Evolutionary conservation across 805 yeast species (phyloP), one percentile per base, ranked within the genome.

Genomic region (Scheffersomyces lignosus): DNA sequence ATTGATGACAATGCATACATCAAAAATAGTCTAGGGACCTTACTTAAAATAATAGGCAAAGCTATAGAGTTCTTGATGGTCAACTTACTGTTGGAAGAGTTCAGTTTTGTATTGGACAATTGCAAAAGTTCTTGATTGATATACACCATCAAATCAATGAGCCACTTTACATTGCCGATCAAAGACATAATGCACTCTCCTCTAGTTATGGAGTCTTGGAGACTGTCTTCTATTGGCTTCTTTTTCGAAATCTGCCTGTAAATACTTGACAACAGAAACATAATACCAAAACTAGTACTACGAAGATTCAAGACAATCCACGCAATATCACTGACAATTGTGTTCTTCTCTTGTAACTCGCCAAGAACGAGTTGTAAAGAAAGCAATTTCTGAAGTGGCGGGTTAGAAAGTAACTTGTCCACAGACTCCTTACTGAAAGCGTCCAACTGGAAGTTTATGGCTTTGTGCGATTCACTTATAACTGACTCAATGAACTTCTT

Each of bases 161-260:
- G 75, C 96, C 97, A 91, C 49, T 87, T 78, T 6, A 85, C 78
- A 27, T 84, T 77, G 0, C 97, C 97, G n/a, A 87, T 60, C 8
- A 81, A 66, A 13, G 69, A 63, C 29, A 81, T 66, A 3, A 84
- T 70, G 43, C 79, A 70, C 48, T 83, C 89, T 25, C 81, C 82
- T 46, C 88, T 68, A 7, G 73, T 65, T 15, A 75, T 66, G 1
- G 80, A 71, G 36, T 79, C 83, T 41, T 69, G 75, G 31, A 75
- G 54, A 14, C 68, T 68, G 42, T 80, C 84, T 25, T 73, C 71
- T 2, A 66, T 54, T 4, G 73, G 71, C 26, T 75, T 77, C 46
- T 78, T 79, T 48, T 79, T 80, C 38, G 75, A 74, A 33, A 83
- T 82, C 57, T 83, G 86, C 14, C 88, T 73, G 48, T 80, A 74